phyloP scores from a whole-genome alignment of 495 filamentous ascomycete genomes.

The Entonaema liquescens region DNA sequence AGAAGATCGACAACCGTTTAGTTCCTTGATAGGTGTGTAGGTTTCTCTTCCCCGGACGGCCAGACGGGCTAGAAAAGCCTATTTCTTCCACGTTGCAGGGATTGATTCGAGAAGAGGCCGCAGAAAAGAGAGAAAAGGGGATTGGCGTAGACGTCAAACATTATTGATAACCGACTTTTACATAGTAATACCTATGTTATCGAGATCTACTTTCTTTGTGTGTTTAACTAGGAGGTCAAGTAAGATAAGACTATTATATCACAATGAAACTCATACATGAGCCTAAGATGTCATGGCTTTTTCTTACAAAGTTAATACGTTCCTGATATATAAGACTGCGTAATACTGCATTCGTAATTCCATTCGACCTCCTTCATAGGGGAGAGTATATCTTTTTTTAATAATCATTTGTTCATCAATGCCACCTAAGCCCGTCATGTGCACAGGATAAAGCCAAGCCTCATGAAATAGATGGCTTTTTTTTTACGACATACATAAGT shows the following conservation, averaged over 20 bases:
- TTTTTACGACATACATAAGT: background rate
- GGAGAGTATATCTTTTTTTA: background rate
- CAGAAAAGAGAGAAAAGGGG: background rate
- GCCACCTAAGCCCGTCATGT: too few relatives aligned
- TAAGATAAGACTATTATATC: background rate
- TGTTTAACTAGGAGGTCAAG: too few relatives aligned
- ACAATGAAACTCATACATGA: background rate
- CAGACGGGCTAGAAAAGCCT: conserved; percentile 40
- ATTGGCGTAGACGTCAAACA: background rate
- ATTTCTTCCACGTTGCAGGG: conserved; percentile 26
- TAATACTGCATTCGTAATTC: background rate
- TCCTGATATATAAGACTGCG: background rate
- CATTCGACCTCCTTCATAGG: background rate
- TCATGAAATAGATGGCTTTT: background rate
- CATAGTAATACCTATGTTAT: too few relatives aligned
- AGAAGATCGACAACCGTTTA: conserved; percentile 27
- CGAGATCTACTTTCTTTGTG: background rate
- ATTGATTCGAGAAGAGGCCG: conserved; percentile 3
- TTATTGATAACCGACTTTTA: background rate
- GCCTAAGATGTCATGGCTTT: background rate
- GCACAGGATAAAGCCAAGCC: background rate
- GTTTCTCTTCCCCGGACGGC: conserved; percentile 35
- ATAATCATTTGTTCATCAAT: background rate
- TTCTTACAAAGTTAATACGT: background rate
- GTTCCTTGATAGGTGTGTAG: conserved; percentile 26